Percentiles rank a stretch among this genome's conserved stretches.
These are phyloP conservation scores for Nevesoporus exiguus DNA, from an alignment of 768 basidiomycete genomes.

Conservation along the genomic window DNA sequence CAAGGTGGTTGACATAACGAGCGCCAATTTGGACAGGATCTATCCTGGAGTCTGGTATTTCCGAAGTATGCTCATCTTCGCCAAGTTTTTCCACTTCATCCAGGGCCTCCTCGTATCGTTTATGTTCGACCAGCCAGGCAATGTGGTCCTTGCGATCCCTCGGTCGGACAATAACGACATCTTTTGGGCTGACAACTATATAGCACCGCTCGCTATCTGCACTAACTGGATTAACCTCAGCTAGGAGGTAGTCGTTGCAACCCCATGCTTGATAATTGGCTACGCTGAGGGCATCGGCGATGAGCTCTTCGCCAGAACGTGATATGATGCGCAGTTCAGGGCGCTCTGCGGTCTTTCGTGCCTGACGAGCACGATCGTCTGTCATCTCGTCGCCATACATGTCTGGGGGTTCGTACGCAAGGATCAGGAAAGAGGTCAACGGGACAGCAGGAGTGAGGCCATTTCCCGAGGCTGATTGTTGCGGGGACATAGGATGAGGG, in stretches of 20 bases:
- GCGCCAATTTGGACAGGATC: conserved; percentile 72
- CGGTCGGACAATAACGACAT: conserved; percentile 82
- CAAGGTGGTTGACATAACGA: conserved; percentile 83
- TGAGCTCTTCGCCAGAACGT: conserved; percentile 81
- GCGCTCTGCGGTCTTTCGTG: conserved; percentile 81
- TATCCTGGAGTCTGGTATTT: conserved; percentile 40
- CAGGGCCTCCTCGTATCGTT: conserved; percentile 87
- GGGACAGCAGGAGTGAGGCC: conserved; percentile 26
- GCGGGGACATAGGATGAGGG: conserved; percentile 57
- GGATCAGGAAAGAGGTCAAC: conserved; percentile 74
- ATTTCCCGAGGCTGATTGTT: conserved; percentile 14
- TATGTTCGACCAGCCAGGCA: conserved; percentile 84
- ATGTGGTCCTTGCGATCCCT: conserved; percentile 90
- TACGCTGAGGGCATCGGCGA: conserved; percentile 79
- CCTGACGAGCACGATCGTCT: conserved; percentile 68
- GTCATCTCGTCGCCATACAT: conserved; percentile 63
- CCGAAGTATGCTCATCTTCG: conserved; percentile 25
- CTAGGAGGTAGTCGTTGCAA: conserved; percentile 88
- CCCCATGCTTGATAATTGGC: conserved; percentile 78
- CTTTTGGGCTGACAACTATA: conserved; percentile 82
- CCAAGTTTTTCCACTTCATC: conserved; percentile 69
- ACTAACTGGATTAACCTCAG: conserved; percentile 39
- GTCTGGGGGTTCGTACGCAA: conserved; percentile 84
- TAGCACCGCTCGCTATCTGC: conserved; percentile 51
- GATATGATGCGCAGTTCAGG: conserved; percentile 94